A percentile compares a stretch with the other conserved stretches of the same genome.
Conservation (phyloP, 78 protist species). For the Cavenderia fasciculata region DNA sequence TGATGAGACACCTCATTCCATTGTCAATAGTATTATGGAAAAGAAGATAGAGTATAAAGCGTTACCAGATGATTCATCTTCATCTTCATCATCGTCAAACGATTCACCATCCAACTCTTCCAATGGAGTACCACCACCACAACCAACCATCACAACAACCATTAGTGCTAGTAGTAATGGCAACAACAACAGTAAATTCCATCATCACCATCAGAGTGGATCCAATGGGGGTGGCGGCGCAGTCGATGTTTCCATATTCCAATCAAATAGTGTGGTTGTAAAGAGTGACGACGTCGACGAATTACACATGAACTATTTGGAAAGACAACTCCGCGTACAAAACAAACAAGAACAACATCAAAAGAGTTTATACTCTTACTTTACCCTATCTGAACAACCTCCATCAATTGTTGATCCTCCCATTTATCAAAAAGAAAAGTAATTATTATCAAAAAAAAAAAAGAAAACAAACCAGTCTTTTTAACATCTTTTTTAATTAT, state of each 20-base stretch:
- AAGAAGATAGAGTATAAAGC: conserved; percentile 25
- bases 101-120: background rate
- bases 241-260: background rate
- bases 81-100: background rate
- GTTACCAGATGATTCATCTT: background rate
- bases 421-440: conserved; percentile 30
- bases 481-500: too few relatives aligned
- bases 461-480: too few relatives aligned
- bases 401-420: conserved; percentile 2
- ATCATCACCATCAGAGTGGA: background rate
- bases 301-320: conserved; percentile 55
- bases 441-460: too few relatives aligned
- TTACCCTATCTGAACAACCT: conserved; percentile 59
- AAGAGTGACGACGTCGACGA: conserved; percentile 48
- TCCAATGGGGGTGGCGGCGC: background rate
- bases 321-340: conserved; percentile 44
- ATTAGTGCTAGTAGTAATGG: too few relatives aligned
- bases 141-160: background rate
- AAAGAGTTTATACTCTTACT: conserved; percentile 24
- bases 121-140: background rate
- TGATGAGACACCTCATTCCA: conserved; percentile 35
- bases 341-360: background rate
- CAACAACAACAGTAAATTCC: conserved; percentile 9
- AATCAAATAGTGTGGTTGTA: background rate
- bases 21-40: conserved; percentile 9